Evolutionary conservation across 2,329 filamentous ascomycete genomes (phyloP), one percentile per base, ranked within the genome.

Genomic region (Fonsecaea pedrosoi): DNA sequence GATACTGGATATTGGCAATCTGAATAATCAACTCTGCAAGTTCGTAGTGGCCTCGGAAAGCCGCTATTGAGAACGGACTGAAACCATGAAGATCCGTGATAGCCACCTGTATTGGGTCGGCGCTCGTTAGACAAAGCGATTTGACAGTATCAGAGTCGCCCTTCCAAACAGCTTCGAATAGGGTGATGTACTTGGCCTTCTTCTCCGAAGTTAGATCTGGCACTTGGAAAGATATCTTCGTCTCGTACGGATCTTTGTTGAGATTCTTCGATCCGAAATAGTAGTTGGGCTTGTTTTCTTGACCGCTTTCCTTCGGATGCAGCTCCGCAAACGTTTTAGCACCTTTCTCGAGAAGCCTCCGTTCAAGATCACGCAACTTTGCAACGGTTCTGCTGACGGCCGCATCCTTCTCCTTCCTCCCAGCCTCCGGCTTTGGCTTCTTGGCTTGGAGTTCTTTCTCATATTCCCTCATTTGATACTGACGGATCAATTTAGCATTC

Each of bases 121-220:
- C 91, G 1, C 84, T 78, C 10, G 82, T 78, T 21, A 91, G 78
- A 1, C 89, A 90, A 42, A 91, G 79, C 13, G 79, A 76, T 73
- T 90, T 91, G 76, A 94, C 86, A 2, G 81, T 86, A 1, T 86
- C 81, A 0, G 90, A 70, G 71, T 95, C 86, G n/a, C 89, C 90
- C 4, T 73, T 73, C 90, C 90, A 95, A 4, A 87, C 87, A 40
- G 91, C 91, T 74, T 94, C 87, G 38, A 78, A 78, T 5, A 78
- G 77, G 69, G 85, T 79, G 5, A 90, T 69, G 69, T 93, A 94
- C 0, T 84, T 88, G 38, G 82, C 79, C 32, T 81, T 82, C 58
- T 83, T 84, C 45, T 79, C 79, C 2, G 85, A 83, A 0, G 84
- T 90, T 10, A 85, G 69, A 79, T 86, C 73, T 70, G 80, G 35